Base-by-base conservation (phyloP, 768 basidiomycete genomes). In the Psilocybe tampanensis region DNA sequence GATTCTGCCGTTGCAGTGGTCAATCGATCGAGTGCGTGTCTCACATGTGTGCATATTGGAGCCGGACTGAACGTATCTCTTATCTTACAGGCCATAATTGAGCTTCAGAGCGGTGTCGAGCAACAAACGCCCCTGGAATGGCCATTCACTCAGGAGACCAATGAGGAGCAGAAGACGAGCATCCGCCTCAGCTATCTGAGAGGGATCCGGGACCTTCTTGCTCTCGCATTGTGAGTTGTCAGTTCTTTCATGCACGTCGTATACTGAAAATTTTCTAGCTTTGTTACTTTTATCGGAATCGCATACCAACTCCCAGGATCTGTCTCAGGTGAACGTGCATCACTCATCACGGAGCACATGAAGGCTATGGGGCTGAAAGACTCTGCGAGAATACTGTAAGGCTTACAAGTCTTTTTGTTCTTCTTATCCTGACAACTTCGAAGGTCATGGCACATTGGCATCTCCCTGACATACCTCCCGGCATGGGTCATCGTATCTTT, bases 341-440 rank as follows among this genome's bases (percentile, higher is more conserved):
- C 74, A 52, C 70, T 81, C 13, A 68, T 92, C 34, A 90, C 91
- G 0, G 73, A 82, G 9, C 89, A 92, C 64, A 83, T 92, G 78
- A 86, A 87, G 64, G 89, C 83, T 2, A 92, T 93, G 91, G 91
- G 91, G 5, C 76, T 92, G 17, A 70, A 81, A 8, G 89, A 91
- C 64, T 83, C 83, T 0, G 88, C 90, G 15, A 79, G 89, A 36
- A 56, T 65, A 44, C 18, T 65, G 64, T 65, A 34, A 18, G 21
- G 29, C 8, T 8, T 13, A 8, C 21, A 19, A 34, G 18, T 32
- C 21, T 32, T 19, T 44, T 9, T 19, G 29, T 15, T 21, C n/a
- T 13, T 41, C 34, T 7, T 42, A 22, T 54, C 41, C 50, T 60
- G 2, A 56, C 42, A 34, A 36, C 58, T 44, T 78, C 77, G n/a